phyloP scores from a whole-genome alignment of 2,329 filamentous ascomycete species.

The Fusarium veterinarium region DNA sequence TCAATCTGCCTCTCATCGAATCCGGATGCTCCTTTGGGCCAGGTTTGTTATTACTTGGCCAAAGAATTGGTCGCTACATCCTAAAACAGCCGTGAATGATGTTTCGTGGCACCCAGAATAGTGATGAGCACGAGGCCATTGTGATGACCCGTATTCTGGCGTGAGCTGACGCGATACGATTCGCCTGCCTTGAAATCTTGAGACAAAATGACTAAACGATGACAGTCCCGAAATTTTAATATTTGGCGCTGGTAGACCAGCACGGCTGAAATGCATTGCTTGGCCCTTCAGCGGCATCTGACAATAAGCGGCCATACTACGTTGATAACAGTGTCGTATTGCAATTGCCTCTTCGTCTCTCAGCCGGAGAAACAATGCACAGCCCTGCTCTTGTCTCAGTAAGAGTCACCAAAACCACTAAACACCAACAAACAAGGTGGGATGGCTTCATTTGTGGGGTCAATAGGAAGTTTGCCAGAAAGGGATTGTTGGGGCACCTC shows the following conservation, averaged over 20 bases:
- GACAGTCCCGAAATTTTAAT: conserved; percentile 13
- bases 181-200: conserved; percentile 19
- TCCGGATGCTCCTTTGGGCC: conserved; percentile 24
- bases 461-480: conserved; percentile 6
- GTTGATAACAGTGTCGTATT: conserved; percentile 8
- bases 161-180: conserved; percentile 32
- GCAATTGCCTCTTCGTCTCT: conserved; percentile 6
- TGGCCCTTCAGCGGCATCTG: conserved; percentile 19
- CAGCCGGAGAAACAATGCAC: conserved; percentile 15
- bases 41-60: conserved; percentile 10
- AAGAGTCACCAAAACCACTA: conserved; percentile 12
- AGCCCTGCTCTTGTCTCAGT: conserved; percentile 31
- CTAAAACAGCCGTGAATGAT: conserved; percentile 24
- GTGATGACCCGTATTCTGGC: conserved; percentile 25
- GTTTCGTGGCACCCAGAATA: conserved; percentile 36
- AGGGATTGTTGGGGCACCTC: conserved; percentile 8
- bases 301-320: conserved; percentile 33
- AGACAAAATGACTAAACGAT: conserved; percentile 32
- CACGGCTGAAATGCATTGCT: conserved; percentile 8
- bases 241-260: conserved; percentile 26
- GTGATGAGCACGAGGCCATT: conserved; percentile 18
- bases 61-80: conserved; percentile 17
- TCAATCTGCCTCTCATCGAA: conserved; percentile 22
- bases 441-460: conserved; percentile 32
- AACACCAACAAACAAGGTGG: conserved; percentile 15